Evolutionary conservation across 169 alveolate genomes (phyloP).

Genomic region (Eimeria necatrix): DNA sequence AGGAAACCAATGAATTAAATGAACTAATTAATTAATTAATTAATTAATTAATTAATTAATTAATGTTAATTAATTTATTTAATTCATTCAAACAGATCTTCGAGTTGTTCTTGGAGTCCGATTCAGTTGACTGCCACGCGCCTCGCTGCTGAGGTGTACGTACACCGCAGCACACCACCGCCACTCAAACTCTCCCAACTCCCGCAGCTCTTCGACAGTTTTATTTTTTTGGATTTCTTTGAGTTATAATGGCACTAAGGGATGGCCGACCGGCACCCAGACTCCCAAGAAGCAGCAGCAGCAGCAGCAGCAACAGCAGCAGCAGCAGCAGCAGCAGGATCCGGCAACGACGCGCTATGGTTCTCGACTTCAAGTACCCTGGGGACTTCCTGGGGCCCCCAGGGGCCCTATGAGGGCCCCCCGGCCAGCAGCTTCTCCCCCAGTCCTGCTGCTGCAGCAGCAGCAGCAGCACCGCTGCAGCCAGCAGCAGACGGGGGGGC

Average conservation of each 20-base stretch:
- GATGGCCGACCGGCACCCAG: constrained; percentile 8
- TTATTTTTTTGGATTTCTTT: not conserved
- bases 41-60: not conserved
- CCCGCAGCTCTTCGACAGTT: not conserved
- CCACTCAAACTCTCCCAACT: not conserved
- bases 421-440: not conserved
- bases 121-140: not conserved
- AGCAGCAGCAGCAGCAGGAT: not conserved
- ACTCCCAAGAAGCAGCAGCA: not conserved
- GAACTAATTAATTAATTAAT: too few relatives aligned
- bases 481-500: too few relatives aligned
- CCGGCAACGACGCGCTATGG: too few relatives aligned
- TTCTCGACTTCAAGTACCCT: too few relatives aligned
- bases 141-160: not conserved
- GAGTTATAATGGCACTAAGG: not conserved
- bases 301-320: constrained; percentile 30
- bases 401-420: not conserved
- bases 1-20: not conserved
- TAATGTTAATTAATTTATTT: not conserved
- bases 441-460: not conserved
- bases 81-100: not conserved
- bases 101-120: not conserved
- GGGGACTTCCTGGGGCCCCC: not conserved
- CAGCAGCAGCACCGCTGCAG: not conserved
- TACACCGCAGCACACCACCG: not conserved